Conservation (phyloP, 2,329 filamentous ascomycete genomes). For the Stemphylium lycopersici region DNA sequence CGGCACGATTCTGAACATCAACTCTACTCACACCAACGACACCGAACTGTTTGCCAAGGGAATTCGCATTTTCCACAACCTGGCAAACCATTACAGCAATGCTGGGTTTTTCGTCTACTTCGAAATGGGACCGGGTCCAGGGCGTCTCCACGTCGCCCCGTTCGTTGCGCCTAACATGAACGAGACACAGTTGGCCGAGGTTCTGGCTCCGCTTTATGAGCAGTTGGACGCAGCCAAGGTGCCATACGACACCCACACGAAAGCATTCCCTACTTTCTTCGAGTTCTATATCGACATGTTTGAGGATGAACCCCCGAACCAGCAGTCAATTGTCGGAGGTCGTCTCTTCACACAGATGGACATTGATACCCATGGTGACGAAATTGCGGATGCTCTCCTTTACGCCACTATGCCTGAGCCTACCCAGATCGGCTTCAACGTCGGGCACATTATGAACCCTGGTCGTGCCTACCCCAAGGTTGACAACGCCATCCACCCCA, state of each 20-base stretch:
- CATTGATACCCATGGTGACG: conserved; percentile 29
- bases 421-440: conserved; percentile 31
- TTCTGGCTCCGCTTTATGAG: conserved; percentile 37
- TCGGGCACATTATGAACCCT: conserved; percentile 46
- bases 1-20: conserved; percentile 45
- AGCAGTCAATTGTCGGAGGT: conserved; percentile 40
- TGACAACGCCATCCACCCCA: conserved; percentile 44
- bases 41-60: conserved; percentile 35
- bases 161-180: conserved; percentile 44
- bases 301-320: conserved; percentile 41
- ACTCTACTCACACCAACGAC: conserved; percentile 45
- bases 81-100: conserved; percentile 41
- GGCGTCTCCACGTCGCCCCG: conserved; percentile 40
- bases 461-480: conserved; percentile 34
- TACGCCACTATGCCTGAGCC: conserved; percentile 31
- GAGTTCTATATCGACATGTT: conserved; percentile 47
- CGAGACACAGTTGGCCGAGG: conserved; percentile 30
- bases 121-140: conserved; percentile 33
- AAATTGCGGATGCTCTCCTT: conserved; percentile 35
- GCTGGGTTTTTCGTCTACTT: conserved; percentile 48
- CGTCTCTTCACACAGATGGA: conserved; percentile 42
- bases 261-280: conserved; percentile 44
- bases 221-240: conserved; percentile 39
- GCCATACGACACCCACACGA: conserved; percentile 37
- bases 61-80: conserved; percentile 42